Percentiles rank a stretch among this genome's conserved stretches.
These are phyloP conservation scores for Mycena rosella DNA, from an alignment of 768 basidiomycete genomes.

Conservation along the genomic window DNA sequence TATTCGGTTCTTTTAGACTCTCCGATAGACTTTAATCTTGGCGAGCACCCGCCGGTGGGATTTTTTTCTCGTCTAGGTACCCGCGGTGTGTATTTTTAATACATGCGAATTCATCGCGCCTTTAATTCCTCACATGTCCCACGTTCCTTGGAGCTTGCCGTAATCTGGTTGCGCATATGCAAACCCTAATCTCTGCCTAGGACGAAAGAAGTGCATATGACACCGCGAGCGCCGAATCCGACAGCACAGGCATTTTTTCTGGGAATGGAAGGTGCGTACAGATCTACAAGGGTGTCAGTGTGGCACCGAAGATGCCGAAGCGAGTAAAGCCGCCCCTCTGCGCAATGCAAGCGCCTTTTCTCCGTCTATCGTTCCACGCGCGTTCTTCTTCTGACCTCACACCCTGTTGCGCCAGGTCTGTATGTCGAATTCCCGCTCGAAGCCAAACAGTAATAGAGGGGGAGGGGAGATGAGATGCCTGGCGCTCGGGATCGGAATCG, in stretches of 20 bases:
- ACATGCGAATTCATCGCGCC: slow-evolving; percentile 2
- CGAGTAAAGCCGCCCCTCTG: slow-evolving; percentile 23
- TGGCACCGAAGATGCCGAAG: slow-evolving; percentile 32
- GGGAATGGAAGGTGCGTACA: slow-evolving; percentile 23
- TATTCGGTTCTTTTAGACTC: slow-evolving; percentile 13
- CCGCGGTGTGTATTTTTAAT: slow-evolving; percentile 8
- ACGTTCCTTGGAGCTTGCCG: slow-evolving; percentile 17
- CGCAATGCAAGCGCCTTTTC: slow-evolving; percentile 10
- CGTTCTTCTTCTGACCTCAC: slow-evolving; percentile 3
- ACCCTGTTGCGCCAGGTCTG: not conserved
- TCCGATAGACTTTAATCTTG: not conserved
- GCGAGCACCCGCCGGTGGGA: slow-evolving; percentile 3
- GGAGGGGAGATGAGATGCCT: slow-evolving; percentile 14
- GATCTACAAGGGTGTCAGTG: slow-evolving; percentile 27
- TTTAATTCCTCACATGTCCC: not conserved
- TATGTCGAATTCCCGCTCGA: slow-evolving; percentile 13
- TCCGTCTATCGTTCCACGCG: slow-evolving; percentile 16
- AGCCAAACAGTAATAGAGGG: slow-evolving; percentile 24
- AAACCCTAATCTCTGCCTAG: slow-evolving; percentile 11
- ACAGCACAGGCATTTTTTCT: slow-evolving; percentile 31
- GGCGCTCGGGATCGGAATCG: not conserved
- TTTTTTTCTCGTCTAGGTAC: slow-evolving; percentile 10
- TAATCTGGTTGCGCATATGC: not conserved
- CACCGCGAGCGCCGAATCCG: slow-evolving; percentile 16
- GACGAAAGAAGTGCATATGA: slow-evolving; percentile 22